A percentile compares a stretch with the other conserved stretches of the same genome.
phyloP scores from a whole-genome alignment of 352 stramenopile genomes.

The Pythium pectinolyticum region DNA sequence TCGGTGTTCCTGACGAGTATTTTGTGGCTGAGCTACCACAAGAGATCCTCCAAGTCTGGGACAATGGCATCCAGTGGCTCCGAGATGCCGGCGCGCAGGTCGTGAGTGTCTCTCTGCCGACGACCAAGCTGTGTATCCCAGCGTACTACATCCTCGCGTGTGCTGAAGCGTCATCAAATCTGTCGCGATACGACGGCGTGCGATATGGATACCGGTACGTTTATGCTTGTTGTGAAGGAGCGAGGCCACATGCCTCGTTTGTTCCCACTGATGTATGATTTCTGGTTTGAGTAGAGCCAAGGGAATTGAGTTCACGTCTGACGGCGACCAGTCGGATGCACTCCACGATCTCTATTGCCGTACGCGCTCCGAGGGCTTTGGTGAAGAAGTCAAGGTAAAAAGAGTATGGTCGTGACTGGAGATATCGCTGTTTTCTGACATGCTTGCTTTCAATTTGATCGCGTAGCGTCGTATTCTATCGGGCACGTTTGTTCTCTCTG shows the following conservation, averaged over 20 bases:
- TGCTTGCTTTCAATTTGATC: no score
- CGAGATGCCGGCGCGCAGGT: constrained; percentile 68
- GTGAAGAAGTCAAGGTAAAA: constrained; percentile 87
- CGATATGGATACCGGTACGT: constrained; percentile 82
- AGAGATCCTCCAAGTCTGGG: constrained; percentile 85
- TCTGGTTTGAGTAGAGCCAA: constrained; percentile 40
- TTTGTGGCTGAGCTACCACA: constrained; percentile 90
- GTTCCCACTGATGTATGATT: neutral
- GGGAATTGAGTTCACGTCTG: constrained; percentile 42
- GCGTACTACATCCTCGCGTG: constrained; percentile 98
- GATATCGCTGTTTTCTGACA: no score
- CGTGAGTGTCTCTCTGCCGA: constrained; percentile 73
- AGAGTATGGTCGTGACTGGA: no score
- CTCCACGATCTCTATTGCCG: constrained; percentile 86
- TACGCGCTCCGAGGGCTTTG: constrained; percentile 89
- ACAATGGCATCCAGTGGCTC: constrained; percentile 71
- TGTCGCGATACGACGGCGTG: constrained; percentile 97
- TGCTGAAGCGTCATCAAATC: constrained; percentile 97
- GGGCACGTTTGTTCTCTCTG: constrained; percentile 90
- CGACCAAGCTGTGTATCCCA: constrained; percentile 88
- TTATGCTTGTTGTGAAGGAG: neutral
- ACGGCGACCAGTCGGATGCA: constrained; percentile 70
- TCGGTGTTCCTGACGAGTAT: constrained; percentile 95
- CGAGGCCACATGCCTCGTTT: neutral
- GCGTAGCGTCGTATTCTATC: constrained; percentile 89